Conservation (phyloP, 345 rosid genomes). For the Lepidium didymum region DNA sequence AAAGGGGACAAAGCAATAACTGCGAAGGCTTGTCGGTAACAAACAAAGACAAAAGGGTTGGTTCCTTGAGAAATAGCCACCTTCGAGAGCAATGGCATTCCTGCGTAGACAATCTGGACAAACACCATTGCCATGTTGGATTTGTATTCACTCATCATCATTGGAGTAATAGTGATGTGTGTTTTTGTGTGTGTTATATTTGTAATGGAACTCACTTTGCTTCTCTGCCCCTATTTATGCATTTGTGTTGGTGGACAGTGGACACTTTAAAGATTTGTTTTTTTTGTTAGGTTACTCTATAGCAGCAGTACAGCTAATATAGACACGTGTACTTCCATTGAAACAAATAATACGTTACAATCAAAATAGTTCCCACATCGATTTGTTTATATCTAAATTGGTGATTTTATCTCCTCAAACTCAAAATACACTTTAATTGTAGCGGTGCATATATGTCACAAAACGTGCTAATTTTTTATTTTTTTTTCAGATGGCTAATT, state of each 20-base stretch:
- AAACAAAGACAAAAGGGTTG: slow-evolving; percentile 30
- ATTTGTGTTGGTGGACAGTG: slow-evolving; percentile 5
- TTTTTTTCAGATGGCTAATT: no score
- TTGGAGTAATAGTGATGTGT: slow-evolving; percentile 5
- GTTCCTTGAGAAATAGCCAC: slow-evolving; percentile 49
- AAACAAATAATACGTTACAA: neutral
- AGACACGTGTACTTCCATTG: slow-evolving; percentile 27
- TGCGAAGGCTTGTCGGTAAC: slow-evolving; percentile 30
- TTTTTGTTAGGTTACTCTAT: neutral
- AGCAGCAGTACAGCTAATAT: neutral
- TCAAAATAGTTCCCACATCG: neutral
- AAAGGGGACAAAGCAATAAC: slow-evolving; percentile 24
- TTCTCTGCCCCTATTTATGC: slow-evolving; percentile 22
- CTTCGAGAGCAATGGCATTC: slow-evolving; percentile 78
- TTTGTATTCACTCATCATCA: slow-evolving; percentile 33
- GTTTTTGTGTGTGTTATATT: neutral
- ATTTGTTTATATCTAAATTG: neutral
- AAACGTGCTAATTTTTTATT: neutral
- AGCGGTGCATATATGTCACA: neutral
- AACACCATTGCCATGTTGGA: slow-evolving; percentile 58
- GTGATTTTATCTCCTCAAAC: neutral
- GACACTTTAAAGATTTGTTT: slow-evolving; percentile 5
- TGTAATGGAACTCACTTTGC: slow-evolving; percentile 1
- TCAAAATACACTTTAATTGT: neutral
- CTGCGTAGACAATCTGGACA: slow-evolving; percentile 60